Evolutionary conservation across 306 rosid genomes (phyloP).

Genomic region (barrel medic (Medicago truncatula)): MtrunA17r5.0-ANR NC_053042.1:21565001-21565500

Average conservation of each 20-base stretch:
- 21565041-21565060: constrained; percentile 16
- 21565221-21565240: not conserved
- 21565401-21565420: constrained; percentile 2
- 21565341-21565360: not conserved
- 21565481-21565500: constrained; percentile 5
- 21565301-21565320: too few relatives aligned
- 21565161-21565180: too few relatives aligned
- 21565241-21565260: too few relatives aligned
- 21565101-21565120: constrained; percentile 1
- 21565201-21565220: too few relatives aligned
- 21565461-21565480: not conserved
- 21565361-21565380: constrained; percentile 22
- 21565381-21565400: constrained; percentile 1
- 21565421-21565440: constrained; percentile 16
- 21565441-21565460: constrained; percentile 17
- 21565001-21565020: constrained; percentile 4
- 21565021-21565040: not conserved
- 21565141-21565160: too few relatives aligned
- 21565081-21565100: constrained; percentile 4
- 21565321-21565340: constrained; percentile 18
- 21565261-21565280: too few relatives aligned
- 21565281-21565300: too few relatives aligned
- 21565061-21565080: constrained; percentile 2
- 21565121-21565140: constrained; percentile 15
- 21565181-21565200: not conserved